Evolutionary conservation across 306 rosid genomes (phyloP), one percentile per base, ranked within the genome.

Genomic region (Sechiopsis laciniata): DNA sequence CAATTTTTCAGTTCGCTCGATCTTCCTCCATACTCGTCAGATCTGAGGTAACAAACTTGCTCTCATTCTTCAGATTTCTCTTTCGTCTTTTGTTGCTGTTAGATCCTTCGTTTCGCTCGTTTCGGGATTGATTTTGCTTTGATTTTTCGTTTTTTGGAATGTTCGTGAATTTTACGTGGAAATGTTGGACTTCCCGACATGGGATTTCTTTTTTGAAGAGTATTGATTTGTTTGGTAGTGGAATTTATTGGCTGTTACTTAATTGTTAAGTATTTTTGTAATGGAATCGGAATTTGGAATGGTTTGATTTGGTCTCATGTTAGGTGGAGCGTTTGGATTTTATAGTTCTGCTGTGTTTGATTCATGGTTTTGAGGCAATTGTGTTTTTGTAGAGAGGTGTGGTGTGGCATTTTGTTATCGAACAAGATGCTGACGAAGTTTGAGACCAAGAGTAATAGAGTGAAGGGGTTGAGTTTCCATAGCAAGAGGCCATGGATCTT

Each of bases 361-460:
- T n/a, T n/a, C 5, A 40, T n/a, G 50, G 26, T 65, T 65, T 40
- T 42, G 54, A 11, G 54, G 32, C n/a, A 21, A 46, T 67, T 21
- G 10, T n/a, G 37, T 79, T 65, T 16, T 82, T 68, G 78, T 83
- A 52, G 64, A 55, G 75, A 32, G 54, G 64, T 79, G 78, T 69
- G 79, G 37, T 32, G 37, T 32, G 37, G 37, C 37, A 32, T 32
- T 32, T 32, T 40, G 60, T 70, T 48, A 51, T 70, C 74, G 60
- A 58, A 51, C 54, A 85, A 84, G 85, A 93, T 93, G 98, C 80
- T 93, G 95, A 93, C 98, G 35, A 93, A 93, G 85, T 90, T 93
- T 77, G 98, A 93, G 84, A 93, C 98, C 59, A 93, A 93, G 84
- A 93, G 98, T 80, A 93, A 93, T 74, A 86, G 97, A 88, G 98